Evolutionary conservation across 2,329 filamentous ascomycete genomes (phyloP), one percentile per base, ranked within the genome.

Genomic region (Cadophora luteo-olivacea): DNA sequence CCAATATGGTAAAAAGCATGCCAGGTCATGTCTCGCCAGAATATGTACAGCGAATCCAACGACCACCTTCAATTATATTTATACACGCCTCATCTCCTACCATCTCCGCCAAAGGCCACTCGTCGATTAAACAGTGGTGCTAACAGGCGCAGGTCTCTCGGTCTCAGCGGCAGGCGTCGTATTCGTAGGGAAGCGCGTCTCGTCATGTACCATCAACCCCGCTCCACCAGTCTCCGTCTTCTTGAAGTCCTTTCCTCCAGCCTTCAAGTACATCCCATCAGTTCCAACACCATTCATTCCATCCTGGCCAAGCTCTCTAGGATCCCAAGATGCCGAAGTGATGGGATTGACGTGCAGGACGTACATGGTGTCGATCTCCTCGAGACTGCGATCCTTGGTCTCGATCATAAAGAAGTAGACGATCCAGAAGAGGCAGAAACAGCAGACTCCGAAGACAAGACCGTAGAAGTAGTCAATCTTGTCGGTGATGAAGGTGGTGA

Each of bases 321-420:
- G 61, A 1, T 68, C 70, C 75, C 79, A 80, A 24, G 62, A 77
- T 9, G 77, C 77, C 2, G 74, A 78, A 33, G 77, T 75, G 22
- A 67, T 64, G 25, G 85, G 84, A 74, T 84, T 84, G 73, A 86
- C 83, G 52, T 77, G 78, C 49, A 81, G 74, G 22, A 85, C 82
- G 77, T 94, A 94, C 91, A 93, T 93, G 68, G 86, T 89, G 74
- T 95, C 92, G 66, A 95, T 91, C 78, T 94, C 91, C 80, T 95
- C 92, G 1, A 95, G 84, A 0, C 87, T 89, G 6, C 91, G 86
- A 64, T 90, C 91, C 76, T 92, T 89, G 57, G 87, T 89, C 77
- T 94, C 92, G 66, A 91, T 88, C 64, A 94, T 86, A 77, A 93
- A 93, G 80, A 94, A 92, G 82, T 91, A 94, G 41, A 94, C 89